Conservation (phyloP, 2,329 filamentous ascomycete species). For the Aureobasidium zeae region DNA sequence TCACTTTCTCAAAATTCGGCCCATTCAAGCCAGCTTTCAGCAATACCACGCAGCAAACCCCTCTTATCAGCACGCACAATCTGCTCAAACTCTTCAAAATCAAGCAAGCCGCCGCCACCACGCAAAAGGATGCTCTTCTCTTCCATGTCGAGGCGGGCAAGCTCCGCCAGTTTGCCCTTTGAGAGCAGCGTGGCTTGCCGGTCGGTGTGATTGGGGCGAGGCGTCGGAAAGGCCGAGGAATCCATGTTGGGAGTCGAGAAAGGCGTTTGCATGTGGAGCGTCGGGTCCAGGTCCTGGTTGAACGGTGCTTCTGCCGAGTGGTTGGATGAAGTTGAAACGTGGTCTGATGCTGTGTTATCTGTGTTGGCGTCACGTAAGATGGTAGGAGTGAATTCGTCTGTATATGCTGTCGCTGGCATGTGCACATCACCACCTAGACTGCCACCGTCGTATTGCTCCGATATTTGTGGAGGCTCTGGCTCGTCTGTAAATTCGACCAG, state of each 20-base stretch:
- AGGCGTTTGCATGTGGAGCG: slow-evolving; percentile 2
- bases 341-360: too few relatives aligned
- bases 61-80: slow-evolving; percentile 54
- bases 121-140: slow-evolving; percentile 60
- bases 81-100: slow-evolving; percentile 67
- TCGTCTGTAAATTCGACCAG: neutral
- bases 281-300: neutral
- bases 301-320: slow-evolving; percentile 9
- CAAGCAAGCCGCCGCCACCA: slow-evolving; percentile 72
- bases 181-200: slow-evolving; percentile 16
- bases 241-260: slow-evolving; percentile 4
- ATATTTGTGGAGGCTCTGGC: neutral
- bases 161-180: slow-evolving; percentile 35
- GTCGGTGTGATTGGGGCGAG: neutral
- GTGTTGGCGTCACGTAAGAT: too few relatives aligned
- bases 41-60: slow-evolving; percentile 60
- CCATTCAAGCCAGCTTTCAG: slow-evolving; percentile 84
- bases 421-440: neutral
- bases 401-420: neutral
- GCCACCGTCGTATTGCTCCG: neutral
- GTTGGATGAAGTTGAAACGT: neutral
- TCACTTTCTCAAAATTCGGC: slow-evolving; percentile 48
- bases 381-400: neutral
- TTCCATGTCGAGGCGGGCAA: slow-evolving; percentile 48
- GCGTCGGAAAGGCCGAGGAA: neutral